A percentile compares a stretch with the other conserved stretches of the same genome.
Conservation (phyloP, 805 yeast genomes). For the Zygotorulaspora sp. region DNA sequence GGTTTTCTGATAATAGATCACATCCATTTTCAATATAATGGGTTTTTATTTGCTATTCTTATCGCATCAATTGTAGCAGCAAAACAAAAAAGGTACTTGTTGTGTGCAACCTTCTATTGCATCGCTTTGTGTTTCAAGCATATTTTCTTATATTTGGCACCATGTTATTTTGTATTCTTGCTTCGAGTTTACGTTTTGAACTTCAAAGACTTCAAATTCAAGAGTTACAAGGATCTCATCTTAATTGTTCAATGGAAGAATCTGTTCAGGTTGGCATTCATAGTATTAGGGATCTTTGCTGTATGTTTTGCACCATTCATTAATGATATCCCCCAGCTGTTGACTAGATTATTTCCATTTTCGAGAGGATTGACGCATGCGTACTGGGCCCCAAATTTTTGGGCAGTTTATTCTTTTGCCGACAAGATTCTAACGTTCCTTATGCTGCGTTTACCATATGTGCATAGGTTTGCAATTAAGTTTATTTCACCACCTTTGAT, state of each 20-base stretch:
- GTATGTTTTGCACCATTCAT: conserved; percentile 78
- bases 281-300: conserved; percentile 57
- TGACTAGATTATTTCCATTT: conserved; percentile 80
- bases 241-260: conserved; percentile 50
- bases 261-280: conserved; percentile 55
- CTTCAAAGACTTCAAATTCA: conserved; percentile 33
- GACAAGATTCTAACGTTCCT: conserved; percentile 63
- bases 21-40: conserved; percentile 95
- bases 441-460: conserved; percentile 38
- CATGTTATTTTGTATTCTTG: conserved; percentile 81
- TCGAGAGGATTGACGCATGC: conserved; percentile 95
- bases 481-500: conserved; percentile 33
- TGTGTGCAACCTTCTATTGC: conserved; percentile 67
- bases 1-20: conserved; percentile 89
- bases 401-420: conserved; percentile 87
- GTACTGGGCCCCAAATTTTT: conserved; percentile 97
- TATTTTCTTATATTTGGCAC: conserved; percentile 87
- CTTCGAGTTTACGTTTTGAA: conserved; percentile 67
- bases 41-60: conserved; percentile 82
- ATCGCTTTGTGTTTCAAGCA: conserved; percentile 87
- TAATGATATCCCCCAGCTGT: conserved; percentile 58
- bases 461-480: conserved; percentile 40
- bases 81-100: conserved; percentile 48
- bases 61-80: conserved; percentile 72
- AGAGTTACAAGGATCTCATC: conserved; percentile 33